Conservation (phyloP, 768 basidiomycete species). For the Pleurotus giganteus region DNA sequence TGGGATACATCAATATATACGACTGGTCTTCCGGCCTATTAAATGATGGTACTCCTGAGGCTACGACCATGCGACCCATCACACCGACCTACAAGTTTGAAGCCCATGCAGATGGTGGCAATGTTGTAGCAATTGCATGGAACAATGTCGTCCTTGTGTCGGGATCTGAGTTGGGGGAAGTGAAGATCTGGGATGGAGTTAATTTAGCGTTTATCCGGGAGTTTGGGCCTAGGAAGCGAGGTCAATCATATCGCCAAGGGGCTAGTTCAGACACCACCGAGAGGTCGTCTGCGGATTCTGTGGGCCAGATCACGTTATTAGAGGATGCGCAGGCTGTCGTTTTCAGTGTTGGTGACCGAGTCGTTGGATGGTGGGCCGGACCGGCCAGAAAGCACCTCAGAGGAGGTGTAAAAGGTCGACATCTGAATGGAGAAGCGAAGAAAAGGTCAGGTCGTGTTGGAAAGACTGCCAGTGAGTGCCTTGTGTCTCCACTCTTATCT, state of each 20-base stretch:
- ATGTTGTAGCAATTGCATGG: conserved; percentile 62
- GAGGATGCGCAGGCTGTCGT: conserved; percentile 53
- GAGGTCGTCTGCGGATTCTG: conserved; percentile 32
- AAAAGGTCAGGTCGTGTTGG: conserved; percentile 31
- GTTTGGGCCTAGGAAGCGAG: conserved; percentile 35
- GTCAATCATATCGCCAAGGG: conserved; percentile 36
- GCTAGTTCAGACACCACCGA: conserved; percentile 17
- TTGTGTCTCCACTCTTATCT: neutral
- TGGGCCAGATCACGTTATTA: conserved; percentile 57
- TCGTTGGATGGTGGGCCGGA: conserved; percentile 70
- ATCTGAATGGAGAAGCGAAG: conserved; percentile 22
- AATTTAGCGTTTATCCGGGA: conserved; percentile 56
- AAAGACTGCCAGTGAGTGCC: conserved; percentile 47
- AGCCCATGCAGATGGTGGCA: conserved; percentile 59
- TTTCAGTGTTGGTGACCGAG: conserved; percentile 56
- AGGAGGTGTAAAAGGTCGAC: conserved; percentile 33
- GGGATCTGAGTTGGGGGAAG: conserved; percentile 61
- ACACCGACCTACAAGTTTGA: conserved; percentile 49
- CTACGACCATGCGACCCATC: conserved; percentile 16
- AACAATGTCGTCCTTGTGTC: conserved; percentile 58
- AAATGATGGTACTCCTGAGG: conserved; percentile 9
- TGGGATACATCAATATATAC: conserved; percentile 66
- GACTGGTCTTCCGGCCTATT: conserved; percentile 34
- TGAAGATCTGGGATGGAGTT: conserved; percentile 64
- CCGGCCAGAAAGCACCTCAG: conserved; percentile 27